phyloP scores from a whole-genome alignment of 768 basidiomycete species.

The Boletellus ananas region DNA sequence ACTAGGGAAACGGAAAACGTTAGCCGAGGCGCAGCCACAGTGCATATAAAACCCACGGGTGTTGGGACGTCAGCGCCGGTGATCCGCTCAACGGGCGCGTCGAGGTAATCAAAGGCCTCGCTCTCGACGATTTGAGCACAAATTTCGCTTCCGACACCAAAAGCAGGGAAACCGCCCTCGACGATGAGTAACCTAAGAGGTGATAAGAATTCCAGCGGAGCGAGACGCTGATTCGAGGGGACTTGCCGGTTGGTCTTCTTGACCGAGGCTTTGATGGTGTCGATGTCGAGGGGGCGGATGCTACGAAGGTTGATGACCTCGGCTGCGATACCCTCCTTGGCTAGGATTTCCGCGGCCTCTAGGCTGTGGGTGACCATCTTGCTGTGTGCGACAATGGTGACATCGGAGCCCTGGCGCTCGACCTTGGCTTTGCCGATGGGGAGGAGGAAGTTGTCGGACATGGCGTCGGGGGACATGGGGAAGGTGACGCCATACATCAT shows the following conservation, averaged over 20 bases:
- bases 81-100: constrained; percentile 95
- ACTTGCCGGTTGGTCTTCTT: constrained; percentile 96
- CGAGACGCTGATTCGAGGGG: not conserved
- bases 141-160: constrained; percentile 98
- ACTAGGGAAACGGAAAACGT: constrained; percentile 43
- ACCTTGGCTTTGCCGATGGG: constrained; percentile 98
- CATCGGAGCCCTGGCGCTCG: constrained; percentile 86
- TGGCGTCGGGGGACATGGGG: constrained; percentile 92
- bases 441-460: constrained; percentile 92
- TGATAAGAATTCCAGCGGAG: constrained; percentile 1
- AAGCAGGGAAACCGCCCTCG: constrained; percentile 98
- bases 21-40: constrained; percentile 8
- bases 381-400: constrained; percentile 96
- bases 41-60: constrained; percentile 55
- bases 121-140: constrained; percentile 97
- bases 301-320: constrained; percentile 97
- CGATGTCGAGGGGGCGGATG: constrained; percentile 96
- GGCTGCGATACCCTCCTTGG: constrained; percentile 95
- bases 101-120: constrained; percentile 97
- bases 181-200: constrained; percentile 75
- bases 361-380: constrained; percentile 96
- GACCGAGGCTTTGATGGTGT: constrained; percentile 93
- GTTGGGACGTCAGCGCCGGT: constrained; percentile 98
- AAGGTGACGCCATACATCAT: constrained; percentile 97
- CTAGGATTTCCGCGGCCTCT: constrained; percentile 89